Evolutionary conservation across 2,329 filamentous ascomycete species (phyloP).

Genomic region (Sporothrix sp.): DNA sequence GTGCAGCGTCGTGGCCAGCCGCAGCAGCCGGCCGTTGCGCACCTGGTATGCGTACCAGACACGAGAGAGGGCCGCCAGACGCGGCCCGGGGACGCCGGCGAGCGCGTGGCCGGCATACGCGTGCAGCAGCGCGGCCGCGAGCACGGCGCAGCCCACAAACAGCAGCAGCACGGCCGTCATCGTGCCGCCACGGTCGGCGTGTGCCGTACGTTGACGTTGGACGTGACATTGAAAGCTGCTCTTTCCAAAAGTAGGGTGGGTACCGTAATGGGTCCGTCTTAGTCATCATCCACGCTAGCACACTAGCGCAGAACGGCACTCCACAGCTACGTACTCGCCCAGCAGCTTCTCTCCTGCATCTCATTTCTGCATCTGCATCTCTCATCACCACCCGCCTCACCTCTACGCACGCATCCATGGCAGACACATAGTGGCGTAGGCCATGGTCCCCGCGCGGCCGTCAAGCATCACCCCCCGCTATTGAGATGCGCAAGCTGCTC

Average conservation of each 20-base stretch:
- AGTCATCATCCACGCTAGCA: too few species aligned
- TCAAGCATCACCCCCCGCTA: neutral
- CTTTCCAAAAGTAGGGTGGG: too few species aligned
- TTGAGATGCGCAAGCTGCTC: conserved; percentile 47
- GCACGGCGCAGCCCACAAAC: neutral
- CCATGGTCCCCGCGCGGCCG: conserved; percentile 5
- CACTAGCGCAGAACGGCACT: too few species aligned
- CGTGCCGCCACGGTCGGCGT: too few species aligned
- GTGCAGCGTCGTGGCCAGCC: conserved; percentile 36
- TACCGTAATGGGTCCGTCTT: too few species aligned
- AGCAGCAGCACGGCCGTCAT: conserved; percentile 3
- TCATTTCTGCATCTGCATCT: neutral
- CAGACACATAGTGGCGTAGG: conserved; percentile 1
- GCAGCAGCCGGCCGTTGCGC: conserved; percentile 33
- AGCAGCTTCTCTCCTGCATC: neutral
- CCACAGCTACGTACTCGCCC: too few species aligned
- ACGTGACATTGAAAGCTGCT: too few species aligned
- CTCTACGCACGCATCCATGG: neutral
- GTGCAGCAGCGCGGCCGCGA: neutral
- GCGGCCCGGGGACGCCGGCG: conserved; percentile 36
- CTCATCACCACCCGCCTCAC: neutral
- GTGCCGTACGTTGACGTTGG: too few species aligned
- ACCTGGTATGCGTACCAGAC: conserved; percentile 39
- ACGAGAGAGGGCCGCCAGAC: conserved; percentile 36
- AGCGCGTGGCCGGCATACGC: conserved; percentile 35